Base-by-base conservation (phyloP, 305 asterid genomes). In the Fraxinus floribunda region DNA sequence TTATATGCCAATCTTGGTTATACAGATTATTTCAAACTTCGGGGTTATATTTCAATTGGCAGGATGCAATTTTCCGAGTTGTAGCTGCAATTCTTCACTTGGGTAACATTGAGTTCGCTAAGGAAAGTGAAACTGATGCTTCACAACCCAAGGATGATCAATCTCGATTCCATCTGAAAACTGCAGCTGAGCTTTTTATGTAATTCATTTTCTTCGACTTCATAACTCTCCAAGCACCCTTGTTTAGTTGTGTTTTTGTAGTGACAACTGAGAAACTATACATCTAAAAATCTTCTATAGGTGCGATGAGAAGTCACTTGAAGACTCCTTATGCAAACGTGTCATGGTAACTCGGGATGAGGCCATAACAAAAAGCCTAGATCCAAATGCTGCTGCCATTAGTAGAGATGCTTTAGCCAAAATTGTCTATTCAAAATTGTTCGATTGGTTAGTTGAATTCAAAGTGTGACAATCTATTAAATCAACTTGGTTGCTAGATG, bases 301-400 rank as follows among this genome's bases (percentile, higher is more conserved):
- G 97, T 94, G 97, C 35, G 86, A 94, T 84, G 95, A 88, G 86
- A 86, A 85, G 85, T 83, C 92, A 80, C 95, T 94, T 80, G 97
- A 94, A 86, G 97, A 93, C 85, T 91, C 96, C 79, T 82, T 94
- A 82, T 90, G 95, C 90, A 91, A 91, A 85, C 95, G 97, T 22
- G 92, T 93, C 84, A 94, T 94, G 77, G 94, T 91, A 81, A 94
- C 98, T 85, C 97, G 95, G 82, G 98, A 91, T 86, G 98, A 94
- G 89, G 86, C 92, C 85, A 93, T 94, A 87, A 94, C 94, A 30
- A 94, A 90, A 90, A 86, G 91, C 86, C 95, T 94, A 57, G 93
- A 86, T 82, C 92, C 98, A 68, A 78, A 71, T 76, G 94, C 90
- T 83, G 98, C 98, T 46, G 85, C 94, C 83, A 68, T 90, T 64